A percentile compares a stretch with the other conserved stretches of the same genome.
These are phyloP conservation scores for Talaromyces liani DNA, from an alignment of 495 filamentous ascomycete genomes.

Conservation along the genomic window DNA sequence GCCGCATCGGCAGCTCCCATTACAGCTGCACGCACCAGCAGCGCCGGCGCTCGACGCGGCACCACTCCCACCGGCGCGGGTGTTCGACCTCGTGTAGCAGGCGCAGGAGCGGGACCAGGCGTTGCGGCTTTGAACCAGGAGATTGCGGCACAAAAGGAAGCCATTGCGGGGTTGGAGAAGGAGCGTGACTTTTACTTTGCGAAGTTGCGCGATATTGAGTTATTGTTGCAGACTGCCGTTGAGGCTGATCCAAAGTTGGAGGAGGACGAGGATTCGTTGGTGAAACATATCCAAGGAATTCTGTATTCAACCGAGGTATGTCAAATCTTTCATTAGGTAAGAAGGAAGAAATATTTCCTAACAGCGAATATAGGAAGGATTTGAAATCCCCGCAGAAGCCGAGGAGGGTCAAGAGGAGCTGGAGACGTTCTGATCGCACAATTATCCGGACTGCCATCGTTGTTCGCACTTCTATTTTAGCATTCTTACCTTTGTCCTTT, in stretches of 20 bases:
- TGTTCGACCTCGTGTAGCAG: constrained; percentile 33
- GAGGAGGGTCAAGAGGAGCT: constrained; percentile 30
- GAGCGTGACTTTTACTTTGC: constrained; percentile 99
- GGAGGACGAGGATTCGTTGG: constrained; percentile 81
- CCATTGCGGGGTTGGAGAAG: constrained; percentile 76
- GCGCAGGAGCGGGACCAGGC: constrained; percentile 44
- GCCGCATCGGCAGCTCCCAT: constrained; percentile 34
- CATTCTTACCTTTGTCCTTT: not conserved
- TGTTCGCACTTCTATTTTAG: not conserved
- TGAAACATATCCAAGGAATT: constrained; percentile 92
- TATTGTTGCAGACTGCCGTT: constrained; percentile 84
- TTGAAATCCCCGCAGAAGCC: constrained; percentile 39
- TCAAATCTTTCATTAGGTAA: not conserved
- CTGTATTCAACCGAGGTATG: constrained; percentile 90
- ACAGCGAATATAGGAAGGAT: constrained; percentile 35
- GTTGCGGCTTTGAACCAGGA: constrained; percentile 66
- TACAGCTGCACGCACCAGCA: constrained; percentile 38
- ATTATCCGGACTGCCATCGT: not conserved
- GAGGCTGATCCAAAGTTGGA: constrained; percentile 86
- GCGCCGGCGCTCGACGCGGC: constrained; percentile 55
- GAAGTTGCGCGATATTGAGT: constrained; percentile 93
- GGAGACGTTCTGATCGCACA: constrained; percentile 40
- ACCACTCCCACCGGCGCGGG: constrained; percentile 62
- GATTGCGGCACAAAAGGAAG: constrained; percentile 77
- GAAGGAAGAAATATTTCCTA: not conserved